These are phyloP conservation scores for Luzula sylvatica DNA, from an alignment of 176 grass and related monocot species.

Conservation along the genomic window DNA sequence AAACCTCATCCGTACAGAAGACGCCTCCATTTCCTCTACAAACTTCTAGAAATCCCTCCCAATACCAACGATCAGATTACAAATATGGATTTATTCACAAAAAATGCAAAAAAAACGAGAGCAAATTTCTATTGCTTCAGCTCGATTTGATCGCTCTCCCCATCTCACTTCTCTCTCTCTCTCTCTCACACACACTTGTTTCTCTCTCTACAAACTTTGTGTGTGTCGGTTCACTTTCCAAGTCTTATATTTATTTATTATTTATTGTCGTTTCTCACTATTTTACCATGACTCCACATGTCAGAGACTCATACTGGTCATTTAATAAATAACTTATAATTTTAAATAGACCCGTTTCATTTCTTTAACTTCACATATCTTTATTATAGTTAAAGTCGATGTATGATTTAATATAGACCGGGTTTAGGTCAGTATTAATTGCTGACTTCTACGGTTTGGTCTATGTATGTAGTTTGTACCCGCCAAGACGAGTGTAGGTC, in stretches of 20 bases:
- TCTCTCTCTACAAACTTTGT: conserved; percentile 6
- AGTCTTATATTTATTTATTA: conserved; percentile 10
- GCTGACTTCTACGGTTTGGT: conserved; percentile 2
- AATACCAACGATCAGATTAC: conserved; percentile 1
- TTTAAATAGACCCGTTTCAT: conserved; percentile 5
- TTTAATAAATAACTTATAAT: too few species aligned
- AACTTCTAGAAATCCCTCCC: conserved; percentile 19
- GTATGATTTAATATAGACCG: not conserved
- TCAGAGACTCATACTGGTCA: too few species aligned
- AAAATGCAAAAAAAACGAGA: not conserved
- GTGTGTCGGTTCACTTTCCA: conserved; percentile 17
- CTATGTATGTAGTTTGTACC: conserved; percentile 23
- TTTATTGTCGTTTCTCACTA: conserved; percentile 7
- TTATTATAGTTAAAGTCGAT: not conserved
- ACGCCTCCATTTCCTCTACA: conserved; percentile 30
- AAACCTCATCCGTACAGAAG: conserved; percentile 5
- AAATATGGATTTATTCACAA: conserved; percentile 8
- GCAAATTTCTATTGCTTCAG: not conserved
- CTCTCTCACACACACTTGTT: not conserved
- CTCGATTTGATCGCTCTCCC: conserved; percentile 24
- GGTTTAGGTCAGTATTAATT: not conserved
- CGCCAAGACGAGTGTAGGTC: not conserved
- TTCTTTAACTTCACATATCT: not conserved
- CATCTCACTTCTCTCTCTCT: conserved; percentile 6
- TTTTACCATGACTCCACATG: too few species aligned